A percentile compares a stretch with the other conserved stretches of the same genome.
Conservation (phyloP, 2,329 filamentous ascomycete species). For the Xenoacremonium recifei region DNA sequence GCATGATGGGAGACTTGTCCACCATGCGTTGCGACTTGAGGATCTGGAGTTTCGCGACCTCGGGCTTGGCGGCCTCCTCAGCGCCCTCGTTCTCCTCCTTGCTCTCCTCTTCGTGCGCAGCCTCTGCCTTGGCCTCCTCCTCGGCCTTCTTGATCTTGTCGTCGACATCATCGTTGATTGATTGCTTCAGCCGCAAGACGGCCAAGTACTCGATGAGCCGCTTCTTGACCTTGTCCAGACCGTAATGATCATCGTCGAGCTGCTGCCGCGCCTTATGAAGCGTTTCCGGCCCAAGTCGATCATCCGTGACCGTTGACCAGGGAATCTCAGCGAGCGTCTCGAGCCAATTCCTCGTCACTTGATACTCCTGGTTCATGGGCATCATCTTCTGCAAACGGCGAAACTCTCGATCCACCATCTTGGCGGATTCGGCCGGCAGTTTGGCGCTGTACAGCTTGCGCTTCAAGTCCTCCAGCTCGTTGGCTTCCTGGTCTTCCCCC, state of each 20-base stretch:
- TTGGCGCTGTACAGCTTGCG: conserved; percentile 81
- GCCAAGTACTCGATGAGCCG: conserved; percentile 91
- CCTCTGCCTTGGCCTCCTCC: conserved; percentile 46
- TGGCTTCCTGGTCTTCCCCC: conserved; percentile 76
- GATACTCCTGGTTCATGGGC: conserved; percentile 92
- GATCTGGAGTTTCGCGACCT: conserved; percentile 65
- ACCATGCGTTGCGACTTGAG: conserved; percentile 80
- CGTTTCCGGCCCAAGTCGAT: conserved; percentile 80
- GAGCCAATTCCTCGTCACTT: conserved; percentile 88
- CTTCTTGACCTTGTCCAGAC: conserved; percentile 96
- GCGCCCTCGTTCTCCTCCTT: conserved; percentile 20
- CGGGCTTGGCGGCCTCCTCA: conserved; percentile 30
- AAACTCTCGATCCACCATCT: conserved; percentile 87
- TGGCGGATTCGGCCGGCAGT: conserved; percentile 79
- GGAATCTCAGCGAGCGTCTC: conserved; percentile 94
- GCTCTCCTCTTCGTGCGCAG: conserved; percentile 18
- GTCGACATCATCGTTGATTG: conserved; percentile 80
- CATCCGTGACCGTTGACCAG: conserved; percentile 82
- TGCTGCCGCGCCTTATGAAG: conserved; percentile 79
- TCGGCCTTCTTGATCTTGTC: conserved; percentile 70
- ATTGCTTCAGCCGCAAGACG: conserved; percentile 92
- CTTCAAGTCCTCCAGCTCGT: conserved; percentile 88
- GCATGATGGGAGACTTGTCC: conserved; percentile 93
- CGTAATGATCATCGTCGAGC: conserved; percentile 94
- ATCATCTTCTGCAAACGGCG: conserved; percentile 92